Evolutionary conservation across 139 green algal genomes (phyloP), one percentile per base, ranked within the genome.

Genomic region (Astrephomene gubernaculifera): DNA sequence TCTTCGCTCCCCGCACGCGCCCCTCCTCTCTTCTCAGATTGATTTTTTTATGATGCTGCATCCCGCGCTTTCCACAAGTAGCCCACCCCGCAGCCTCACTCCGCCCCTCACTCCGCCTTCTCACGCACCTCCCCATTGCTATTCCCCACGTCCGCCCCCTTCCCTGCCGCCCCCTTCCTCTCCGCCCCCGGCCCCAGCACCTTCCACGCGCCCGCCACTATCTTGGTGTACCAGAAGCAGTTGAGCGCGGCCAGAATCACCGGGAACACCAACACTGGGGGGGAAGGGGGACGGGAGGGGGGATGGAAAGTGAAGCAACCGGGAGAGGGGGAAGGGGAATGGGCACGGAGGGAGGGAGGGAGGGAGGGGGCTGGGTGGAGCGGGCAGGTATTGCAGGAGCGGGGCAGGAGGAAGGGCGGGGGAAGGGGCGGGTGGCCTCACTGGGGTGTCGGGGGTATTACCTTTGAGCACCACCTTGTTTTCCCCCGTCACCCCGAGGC

Each of bases 161-260:
- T 57, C 17, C 12, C 49, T 12, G 49, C 12, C 29, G 53, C 68
- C 41, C 82, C 81, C 10, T 31, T 54, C n/a, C 19, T 35, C 49
- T 71, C 67, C 17, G n/a, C n/a, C n/a, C n/a, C 35, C 2, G 53
- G 36, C 4, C 21, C 12, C 19, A 82, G 54, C 38, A 82, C 54
- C 57, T 82, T 82, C 12, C 43, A 7, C 9, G 54, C 74, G 2
- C 74, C 87, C 38, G 45, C 9, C 9, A 91, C 35, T 49, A 91
- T 91, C 52, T 85, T 87, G 38, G 17, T 63, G 83, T 89, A 91
- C 87, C 87, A 91, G 49, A 64, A 82, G 10, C 70, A 14, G 69
- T 91, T 91, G 69, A 91, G 87, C 45, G 64, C 17, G 0, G 63
- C 45, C 22, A 91, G 83, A 2, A 72, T 61, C 31, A 70, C 49